These are phyloP conservation scores for Lasiosphaeria hispida DNA, from an alignment of 495 filamentous ascomycete genomes.

Conservation along the genomic window DNA sequence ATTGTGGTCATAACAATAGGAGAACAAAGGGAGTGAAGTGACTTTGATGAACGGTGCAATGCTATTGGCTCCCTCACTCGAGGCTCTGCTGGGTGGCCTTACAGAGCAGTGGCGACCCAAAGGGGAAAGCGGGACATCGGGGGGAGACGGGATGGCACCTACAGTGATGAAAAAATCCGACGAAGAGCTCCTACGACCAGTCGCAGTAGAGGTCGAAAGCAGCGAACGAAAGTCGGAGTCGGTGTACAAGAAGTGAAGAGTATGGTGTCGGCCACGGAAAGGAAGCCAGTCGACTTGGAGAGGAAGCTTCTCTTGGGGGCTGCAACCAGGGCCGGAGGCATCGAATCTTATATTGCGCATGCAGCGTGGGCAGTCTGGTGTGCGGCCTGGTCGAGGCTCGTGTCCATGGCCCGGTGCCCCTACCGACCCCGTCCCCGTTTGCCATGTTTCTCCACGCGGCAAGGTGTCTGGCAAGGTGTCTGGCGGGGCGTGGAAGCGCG, in stretches of 20 bases:
- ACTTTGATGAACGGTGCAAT: too few species aligned
- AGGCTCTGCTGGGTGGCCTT: background rate
- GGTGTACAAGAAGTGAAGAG: slow-evolving; percentile 13
- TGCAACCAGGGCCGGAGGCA: slow-evolving; percentile 18
- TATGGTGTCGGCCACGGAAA: background rate
- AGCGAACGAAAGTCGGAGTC: slow-evolving; percentile 21
- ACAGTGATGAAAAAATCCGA: slow-evolving; percentile 5
- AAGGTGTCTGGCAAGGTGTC: slow-evolving; percentile 7
- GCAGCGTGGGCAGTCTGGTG: background rate
- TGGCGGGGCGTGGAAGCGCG: slow-evolving; percentile 8
- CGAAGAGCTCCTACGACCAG: slow-evolving; percentile 13
- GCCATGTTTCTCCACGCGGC: slow-evolving; percentile 19
- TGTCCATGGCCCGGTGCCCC: slow-evolving; percentile 12
- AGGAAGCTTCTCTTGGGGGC: slow-evolving; percentile 11
- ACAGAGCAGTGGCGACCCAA: background rate
- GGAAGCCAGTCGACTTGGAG: slow-evolving; percentile 13
- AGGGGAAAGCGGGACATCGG: background rate
- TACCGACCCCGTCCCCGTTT: slow-evolving; percentile 18
- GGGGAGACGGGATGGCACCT: slow-evolving; percentile 1
- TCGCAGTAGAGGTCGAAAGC: slow-evolving; percentile 18
- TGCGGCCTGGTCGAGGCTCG: background rate
- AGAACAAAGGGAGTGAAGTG: too few species aligned
- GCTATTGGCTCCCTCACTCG: background rate
- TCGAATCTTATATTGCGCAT: slow-evolving; percentile 28
- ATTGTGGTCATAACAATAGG: too few species aligned